Percentiles rank a stretch among this genome's conserved stretches.
Evolutionary conservation across 2,329 filamentous ascomycete species (phyloP).

Genomic region (Coniella vitis): DNA sequence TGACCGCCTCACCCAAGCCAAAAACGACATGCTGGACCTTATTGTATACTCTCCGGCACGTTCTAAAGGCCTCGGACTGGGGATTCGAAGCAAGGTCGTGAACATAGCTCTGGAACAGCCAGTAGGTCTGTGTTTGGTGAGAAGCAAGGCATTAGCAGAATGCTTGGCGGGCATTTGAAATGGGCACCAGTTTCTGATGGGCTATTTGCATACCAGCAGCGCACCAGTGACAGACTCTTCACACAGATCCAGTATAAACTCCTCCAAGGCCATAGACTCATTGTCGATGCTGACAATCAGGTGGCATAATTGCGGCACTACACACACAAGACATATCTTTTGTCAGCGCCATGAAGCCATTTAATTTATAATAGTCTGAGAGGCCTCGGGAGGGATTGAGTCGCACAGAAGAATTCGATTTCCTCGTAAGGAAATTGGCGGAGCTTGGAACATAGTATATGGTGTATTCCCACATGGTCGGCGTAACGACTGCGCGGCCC

Average conservation of each 20-base stretch:
- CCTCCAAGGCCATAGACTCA: conserved; percentile 85
- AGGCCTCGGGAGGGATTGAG: no score
- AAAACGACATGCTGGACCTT: conserved; percentile 86
- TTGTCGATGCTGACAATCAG: conserved; percentile 83
- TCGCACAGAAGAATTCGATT: conserved; percentile 71
- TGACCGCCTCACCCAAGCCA: conserved; percentile 61
- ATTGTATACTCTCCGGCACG: conserved; percentile 77
- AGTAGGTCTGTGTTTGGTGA: conserved; percentile 61
- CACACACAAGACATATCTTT: neutral
- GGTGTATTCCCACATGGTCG: conserved; percentile 84
- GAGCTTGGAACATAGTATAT: conserved; percentile 82
- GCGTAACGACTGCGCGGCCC: conserved; percentile 63
- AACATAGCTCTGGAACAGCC: conserved; percentile 83
- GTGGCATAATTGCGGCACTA: conserved; percentile 73
- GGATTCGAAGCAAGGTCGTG: conserved; percentile 73
- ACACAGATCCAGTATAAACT: conserved; percentile 79
- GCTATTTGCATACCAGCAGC: conserved; percentile 55
- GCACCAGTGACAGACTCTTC: conserved; percentile 83
- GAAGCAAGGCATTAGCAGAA: conserved; percentile 4
- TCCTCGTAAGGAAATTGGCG: conserved; percentile 86
- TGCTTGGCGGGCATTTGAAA: no score
- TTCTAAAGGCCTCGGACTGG: conserved; percentile 71
- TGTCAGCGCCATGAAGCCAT: no score
- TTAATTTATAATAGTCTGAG: no score
- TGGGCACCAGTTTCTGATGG: neutral